Base-by-base conservation (phyloP, 2,329 filamentous ascomycete genomes). In the Fusarium sp. region DNA sequence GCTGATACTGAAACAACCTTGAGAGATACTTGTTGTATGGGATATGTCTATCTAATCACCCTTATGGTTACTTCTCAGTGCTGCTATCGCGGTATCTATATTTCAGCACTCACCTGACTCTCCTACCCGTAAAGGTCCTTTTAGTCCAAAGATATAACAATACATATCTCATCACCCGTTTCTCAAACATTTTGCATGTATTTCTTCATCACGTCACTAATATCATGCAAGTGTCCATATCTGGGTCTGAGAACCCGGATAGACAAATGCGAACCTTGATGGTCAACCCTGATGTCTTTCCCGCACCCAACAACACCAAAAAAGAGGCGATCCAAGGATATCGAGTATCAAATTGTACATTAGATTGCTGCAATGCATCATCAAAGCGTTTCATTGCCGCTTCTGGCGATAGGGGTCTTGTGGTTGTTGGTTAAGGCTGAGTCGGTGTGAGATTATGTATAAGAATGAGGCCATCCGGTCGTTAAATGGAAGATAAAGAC, bases 231-330 rank as follows among this genome's bases (percentile, higher is more conserved):
- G 28, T 18, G 30, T 27, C 42, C 46, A 34, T 56, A 50, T 37
- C 55, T 64, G 55, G 34, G 40, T 25, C 48, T 45, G 71, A 74
- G 73, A 74, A 75, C 73, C 73, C 56, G 66, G 73, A 75, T 75
- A 74, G 72, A 53, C 59, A 69, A 18, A 2, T 27, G 61, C 42
- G 69, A 43, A 73, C 73, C 73, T 66, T 72, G 73, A 75, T 75
- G 73, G 73, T 14, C 65, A 74, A 75, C 73, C 73, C 54, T 73
- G 73, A 74, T 75, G 73, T 67, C 72, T 72, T 56, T 47, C 16
- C 21, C 37, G 5, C 55, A 25, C 27, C 62, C 43, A 58, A 63
- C 55, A 62, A 56, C 59, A 59, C 64, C 45, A 47, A 46, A 51
- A 32, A 32, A 49, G 28, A 51, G 51, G 34, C 23, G 43, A 54